Percentiles rank a stretch among this genome's conserved stretches.
Evolutionary conservation across 345 rosid species (phyloP).

Genomic region (Tarenaya hassleriana): DNA sequence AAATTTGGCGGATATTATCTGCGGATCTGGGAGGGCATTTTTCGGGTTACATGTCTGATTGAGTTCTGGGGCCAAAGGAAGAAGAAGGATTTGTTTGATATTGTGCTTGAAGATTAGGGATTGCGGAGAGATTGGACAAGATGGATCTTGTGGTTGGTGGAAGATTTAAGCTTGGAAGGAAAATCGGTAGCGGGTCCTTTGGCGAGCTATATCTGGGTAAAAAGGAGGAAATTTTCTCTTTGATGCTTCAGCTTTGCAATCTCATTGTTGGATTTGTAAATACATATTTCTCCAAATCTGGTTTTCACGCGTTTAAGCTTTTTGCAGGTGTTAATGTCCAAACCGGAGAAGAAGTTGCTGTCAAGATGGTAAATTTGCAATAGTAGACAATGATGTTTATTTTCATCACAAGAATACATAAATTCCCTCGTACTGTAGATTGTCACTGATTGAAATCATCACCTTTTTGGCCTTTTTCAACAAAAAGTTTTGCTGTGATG

Average conservation of each 20-base stretch:
- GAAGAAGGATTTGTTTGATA: slow-evolving; percentile 6
- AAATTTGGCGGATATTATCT: slow-evolving; percentile 10
- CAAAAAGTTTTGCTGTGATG: no score
- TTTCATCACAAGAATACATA: no score
- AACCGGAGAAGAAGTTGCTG: slow-evolving; percentile 86
- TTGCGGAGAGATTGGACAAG: slow-evolving; percentile 11
- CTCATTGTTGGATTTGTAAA: background rate
- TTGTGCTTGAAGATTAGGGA: background rate
- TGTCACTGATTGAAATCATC: no score
- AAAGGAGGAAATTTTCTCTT: no score
- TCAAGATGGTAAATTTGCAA: slow-evolving; percentile 54
- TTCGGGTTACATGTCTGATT: slow-evolving; percentile 9
- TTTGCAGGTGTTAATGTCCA: slow-evolving; percentile 62
- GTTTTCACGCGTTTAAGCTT: slow-evolving; percentile 2
- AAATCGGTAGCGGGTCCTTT: slow-evolving; percentile 87
- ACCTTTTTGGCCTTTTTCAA: no score
- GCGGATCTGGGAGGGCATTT: slow-evolving; percentile 3
- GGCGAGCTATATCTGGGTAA: slow-evolving; percentile 79
- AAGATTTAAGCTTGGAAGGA: slow-evolving; percentile 76
- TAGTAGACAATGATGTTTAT: background rate
- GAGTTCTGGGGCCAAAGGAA: slow-evolving; percentile 16
- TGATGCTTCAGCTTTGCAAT: no score
- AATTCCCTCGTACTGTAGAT: no score
- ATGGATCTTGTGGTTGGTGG: slow-evolving; percentile 70
- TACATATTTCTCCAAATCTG: background rate